phyloP scores from a whole-genome alignment of 192 early-diverging fungal genomes.

The Bifiguratus adelaidae region DNA sequence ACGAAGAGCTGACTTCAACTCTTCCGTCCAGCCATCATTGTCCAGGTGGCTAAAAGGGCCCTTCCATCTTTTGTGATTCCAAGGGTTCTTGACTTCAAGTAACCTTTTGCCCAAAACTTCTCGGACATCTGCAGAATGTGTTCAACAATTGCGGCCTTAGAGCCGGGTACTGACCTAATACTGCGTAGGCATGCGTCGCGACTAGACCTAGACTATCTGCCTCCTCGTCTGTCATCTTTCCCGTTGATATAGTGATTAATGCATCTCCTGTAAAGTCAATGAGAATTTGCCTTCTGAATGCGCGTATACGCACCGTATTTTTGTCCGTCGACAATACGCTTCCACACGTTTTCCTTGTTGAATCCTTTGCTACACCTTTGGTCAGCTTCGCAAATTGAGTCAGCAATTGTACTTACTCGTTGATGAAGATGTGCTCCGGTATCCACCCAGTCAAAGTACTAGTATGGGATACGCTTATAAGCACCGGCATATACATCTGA shows the following conservation, averaged over 20 bases:
- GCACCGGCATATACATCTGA: slow-evolving; percentile 7
- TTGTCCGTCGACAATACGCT: slow-evolving; percentile 52
- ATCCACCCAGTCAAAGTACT: slow-evolving; percentile 89
- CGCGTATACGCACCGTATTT: slow-evolving; percentile 30
- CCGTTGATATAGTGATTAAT: slow-evolving; percentile 79
- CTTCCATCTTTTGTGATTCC: slow-evolving; percentile 84
- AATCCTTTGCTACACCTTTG: slow-evolving; percentile 28
- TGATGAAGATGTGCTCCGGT: slow-evolving; percentile 83
- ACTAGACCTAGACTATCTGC: slow-evolving; percentile 67
- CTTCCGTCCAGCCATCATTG: slow-evolving; percentile 54
- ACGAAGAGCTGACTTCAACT: slow-evolving; percentile 49
- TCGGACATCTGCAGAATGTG: slow-evolving; percentile 37
- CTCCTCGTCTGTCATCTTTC: slow-evolving; percentile 52
- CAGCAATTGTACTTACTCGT: slow-evolving; percentile 34
- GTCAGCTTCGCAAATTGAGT: slow-evolving; percentile 4
- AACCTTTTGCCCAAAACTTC: slow-evolving; percentile 52
- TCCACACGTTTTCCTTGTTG: slow-evolving; percentile 60
- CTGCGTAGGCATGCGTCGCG: slow-evolving; percentile 85
- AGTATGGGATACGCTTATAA: neutral
- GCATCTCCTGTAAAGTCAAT: slow-evolving; percentile 37
- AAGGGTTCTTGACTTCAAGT: slow-evolving; percentile 86
- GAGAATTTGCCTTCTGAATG: neutral
- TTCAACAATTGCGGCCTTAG: neutral
- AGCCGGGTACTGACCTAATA: slow-evolving; percentile 35
- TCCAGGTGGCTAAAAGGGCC: slow-evolving; percentile 63